phyloP scores from a whole-genome alignment of 306 rosid species.

The Alnus rubra region DNA sequence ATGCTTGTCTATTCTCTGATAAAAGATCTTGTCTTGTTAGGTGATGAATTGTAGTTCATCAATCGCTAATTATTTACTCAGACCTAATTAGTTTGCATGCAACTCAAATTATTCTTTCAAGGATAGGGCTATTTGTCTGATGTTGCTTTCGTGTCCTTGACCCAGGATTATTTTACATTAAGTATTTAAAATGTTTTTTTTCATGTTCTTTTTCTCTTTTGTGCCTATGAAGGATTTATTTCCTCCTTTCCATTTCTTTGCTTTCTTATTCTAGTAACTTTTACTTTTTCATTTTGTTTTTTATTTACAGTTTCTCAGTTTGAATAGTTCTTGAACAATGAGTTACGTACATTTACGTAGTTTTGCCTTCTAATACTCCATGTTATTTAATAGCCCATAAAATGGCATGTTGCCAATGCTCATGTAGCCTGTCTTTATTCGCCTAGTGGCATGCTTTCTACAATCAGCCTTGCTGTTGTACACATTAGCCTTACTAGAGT shows the following conservation, averaged over 20 bases:
- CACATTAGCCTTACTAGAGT: not conserved
- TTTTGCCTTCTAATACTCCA: too few relatives aligned
- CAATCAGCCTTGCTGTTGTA: not conserved
- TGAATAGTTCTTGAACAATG: too few relatives aligned
- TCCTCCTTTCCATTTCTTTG: not conserved
- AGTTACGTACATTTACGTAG: too few relatives aligned
- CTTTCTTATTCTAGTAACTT: not conserved
- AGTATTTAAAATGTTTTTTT: not conserved
- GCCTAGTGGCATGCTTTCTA: not conserved
- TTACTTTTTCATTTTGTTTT: too few relatives aligned
- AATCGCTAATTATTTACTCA: not conserved
- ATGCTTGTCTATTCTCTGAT: not conserved
- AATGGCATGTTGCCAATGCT: too few relatives aligned
- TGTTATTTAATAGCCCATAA: too few relatives aligned
- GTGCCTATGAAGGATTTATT: not conserved
- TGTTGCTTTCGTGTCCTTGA: not conserved
- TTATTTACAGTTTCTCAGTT: too few relatives aligned
- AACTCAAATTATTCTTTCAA: too few relatives aligned
- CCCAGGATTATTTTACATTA: not conserved
- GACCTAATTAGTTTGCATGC: not conserved
- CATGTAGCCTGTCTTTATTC: not conserved
- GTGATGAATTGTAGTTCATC: not conserved
- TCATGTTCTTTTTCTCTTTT: not conserved
- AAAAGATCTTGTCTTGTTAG: not conserved
- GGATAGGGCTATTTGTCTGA: too few relatives aligned